phyloP scores from a whole-genome alignment of 2,329 filamentous ascomycete species.

The Pseudogymnoascus sp. region DNA sequence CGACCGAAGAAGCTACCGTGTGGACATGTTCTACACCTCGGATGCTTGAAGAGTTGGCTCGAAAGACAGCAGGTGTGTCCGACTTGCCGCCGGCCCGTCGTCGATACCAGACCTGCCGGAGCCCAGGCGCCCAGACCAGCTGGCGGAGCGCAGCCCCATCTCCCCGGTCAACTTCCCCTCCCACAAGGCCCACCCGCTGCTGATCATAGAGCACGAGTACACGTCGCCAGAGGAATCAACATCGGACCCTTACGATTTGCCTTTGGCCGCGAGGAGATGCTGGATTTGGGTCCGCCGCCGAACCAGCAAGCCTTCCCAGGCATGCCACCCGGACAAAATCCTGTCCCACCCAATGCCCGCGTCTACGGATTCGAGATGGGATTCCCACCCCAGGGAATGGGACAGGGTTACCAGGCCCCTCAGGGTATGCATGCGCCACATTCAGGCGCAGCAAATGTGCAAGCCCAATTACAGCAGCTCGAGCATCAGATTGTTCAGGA shows the following conservation, averaged over 20 bases:
- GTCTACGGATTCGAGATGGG: slow-evolving; percentile 29
- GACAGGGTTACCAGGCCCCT: not conserved
- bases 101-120: slow-evolving; percentile 36
- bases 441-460: slow-evolving; percentile 34
- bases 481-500: slow-evolving; percentile 64
- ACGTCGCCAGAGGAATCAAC: slow-evolving; percentile 52
- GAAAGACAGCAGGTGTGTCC: slow-evolving; percentile 96
- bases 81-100: slow-evolving; percentile 79
- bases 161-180: slow-evolving; percentile 20
- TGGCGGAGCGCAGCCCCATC: slow-evolving; percentile 20
- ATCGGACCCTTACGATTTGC: slow-evolving; percentile 68
- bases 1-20: slow-evolving; percentile 94
- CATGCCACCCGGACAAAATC: slow-evolving; percentile 12
- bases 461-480: slow-evolving; percentile 54
- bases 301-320: slow-evolving; percentile 27
- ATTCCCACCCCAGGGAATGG: slow-evolving; percentile 20
- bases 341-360: slow-evolving; percentile 16
- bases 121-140: slow-evolving; percentile 24
- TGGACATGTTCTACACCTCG: slow-evolving; percentile 88
- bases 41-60: slow-evolving; percentile 92
- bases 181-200: slow-evolving; percentile 22
- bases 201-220: slow-evolving; percentile 32
- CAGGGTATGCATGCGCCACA: not conserved
- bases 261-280: slow-evolving; percentile 57
- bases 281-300: slow-evolving; percentile 45